Percentiles rank a stretch among this genome's conserved stretches.
Evolutionary conservation across 2,329 filamentous ascomycete genomes (phyloP).

Genomic region (Davidsoniella eucalypti): DNA sequence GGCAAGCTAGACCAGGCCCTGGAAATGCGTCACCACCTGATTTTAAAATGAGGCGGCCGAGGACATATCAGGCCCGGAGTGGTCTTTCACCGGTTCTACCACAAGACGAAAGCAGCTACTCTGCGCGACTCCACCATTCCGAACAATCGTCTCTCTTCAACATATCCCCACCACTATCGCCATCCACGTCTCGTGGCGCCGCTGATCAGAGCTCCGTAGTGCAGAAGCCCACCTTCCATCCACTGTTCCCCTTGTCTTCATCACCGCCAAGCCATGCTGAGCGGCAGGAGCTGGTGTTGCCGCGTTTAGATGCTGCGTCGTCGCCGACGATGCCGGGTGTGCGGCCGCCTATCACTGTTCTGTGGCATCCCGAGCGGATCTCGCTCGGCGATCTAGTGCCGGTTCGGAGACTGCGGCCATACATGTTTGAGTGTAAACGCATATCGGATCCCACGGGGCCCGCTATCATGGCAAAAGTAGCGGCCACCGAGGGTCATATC

Average conservation of each 20-base stretch:
- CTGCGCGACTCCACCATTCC: not conserved
- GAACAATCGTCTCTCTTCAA: too few species aligned
- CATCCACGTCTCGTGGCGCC: not conserved
- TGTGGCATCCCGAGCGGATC: slow-evolving; percentile 1
- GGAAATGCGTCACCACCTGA: too few species aligned
- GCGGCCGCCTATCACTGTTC: not conserved
- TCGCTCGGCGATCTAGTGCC: not conserved
- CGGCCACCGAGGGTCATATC: slow-evolving; percentile 1
- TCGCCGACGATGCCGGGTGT: not conserved
- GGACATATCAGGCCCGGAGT: too few species aligned
- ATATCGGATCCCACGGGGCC: too few species aligned
- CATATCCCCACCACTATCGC: slow-evolving; percentile 2
- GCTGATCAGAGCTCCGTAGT: too few species aligned
- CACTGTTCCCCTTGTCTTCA: not conserved
- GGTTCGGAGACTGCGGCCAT: not conserved
- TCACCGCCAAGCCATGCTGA: not conserved
- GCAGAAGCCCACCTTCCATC: too few species aligned
- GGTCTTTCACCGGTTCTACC: too few species aligned
- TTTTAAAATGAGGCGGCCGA: too few species aligned
- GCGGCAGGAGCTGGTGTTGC: too few species aligned
- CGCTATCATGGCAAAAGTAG: not conserved
- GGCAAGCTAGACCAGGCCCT: too few species aligned
- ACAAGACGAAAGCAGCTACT: not conserved
- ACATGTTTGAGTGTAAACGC: not conserved
- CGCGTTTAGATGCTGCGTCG: not conserved